Evolutionary conservation across 495 filamentous ascomycete genomes (phyloP).

Genomic region (Collariella sp.): DNA sequence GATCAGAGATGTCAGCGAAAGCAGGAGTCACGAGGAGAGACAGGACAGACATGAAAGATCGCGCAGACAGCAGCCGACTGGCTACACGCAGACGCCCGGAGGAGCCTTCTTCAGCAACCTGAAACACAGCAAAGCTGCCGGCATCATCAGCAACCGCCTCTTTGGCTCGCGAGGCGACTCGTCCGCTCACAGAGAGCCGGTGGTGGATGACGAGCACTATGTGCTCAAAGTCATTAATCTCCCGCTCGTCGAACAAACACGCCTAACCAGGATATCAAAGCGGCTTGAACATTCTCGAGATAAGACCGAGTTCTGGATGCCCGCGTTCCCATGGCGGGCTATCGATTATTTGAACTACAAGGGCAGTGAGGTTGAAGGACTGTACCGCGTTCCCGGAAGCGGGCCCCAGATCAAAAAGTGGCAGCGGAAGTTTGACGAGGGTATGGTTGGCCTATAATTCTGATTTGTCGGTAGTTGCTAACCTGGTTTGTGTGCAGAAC

Average conservation of each 20-base stretch:
- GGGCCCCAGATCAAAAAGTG: conserved; percentile 76
- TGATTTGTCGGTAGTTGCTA: conserved; percentile 13
- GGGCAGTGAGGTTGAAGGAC: conserved; percentile 79
- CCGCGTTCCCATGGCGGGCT: conserved; percentile 79
- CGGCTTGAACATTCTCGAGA: conserved; percentile 72
- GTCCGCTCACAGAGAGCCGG: conserved; percentile 54
- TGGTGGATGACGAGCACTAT: conserved; percentile 65
- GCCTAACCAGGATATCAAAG: conserved; percentile 79
- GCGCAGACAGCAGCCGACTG: conserved; percentile 32
- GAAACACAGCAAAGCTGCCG: conserved; percentile 66
- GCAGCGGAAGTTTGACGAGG: conserved; percentile 77
- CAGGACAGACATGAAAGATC: conserved; percentile 31
- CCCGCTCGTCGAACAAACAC: conserved; percentile 73
- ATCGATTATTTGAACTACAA: conserved; percentile 92
- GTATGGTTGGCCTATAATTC: conserved; percentile 32
- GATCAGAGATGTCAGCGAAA: conserved; percentile 29
- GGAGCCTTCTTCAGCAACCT: conserved; percentile 63
- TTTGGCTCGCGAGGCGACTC: conserved; percentile 67
- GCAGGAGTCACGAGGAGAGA: conserved; percentile 39
- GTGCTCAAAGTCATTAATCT: conserved; percentile 68
- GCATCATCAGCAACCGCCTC: conserved; percentile 67
- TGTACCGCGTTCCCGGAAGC: conserved; percentile 82
- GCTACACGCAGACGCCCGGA: conserved; percentile 56
- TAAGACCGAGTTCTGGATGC: conserved; percentile 98
- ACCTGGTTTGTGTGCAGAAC: conserved; percentile 44